Conservation (phyloP, 352 stramenopile species). For the Phytopythium ostracodes region DNA sequence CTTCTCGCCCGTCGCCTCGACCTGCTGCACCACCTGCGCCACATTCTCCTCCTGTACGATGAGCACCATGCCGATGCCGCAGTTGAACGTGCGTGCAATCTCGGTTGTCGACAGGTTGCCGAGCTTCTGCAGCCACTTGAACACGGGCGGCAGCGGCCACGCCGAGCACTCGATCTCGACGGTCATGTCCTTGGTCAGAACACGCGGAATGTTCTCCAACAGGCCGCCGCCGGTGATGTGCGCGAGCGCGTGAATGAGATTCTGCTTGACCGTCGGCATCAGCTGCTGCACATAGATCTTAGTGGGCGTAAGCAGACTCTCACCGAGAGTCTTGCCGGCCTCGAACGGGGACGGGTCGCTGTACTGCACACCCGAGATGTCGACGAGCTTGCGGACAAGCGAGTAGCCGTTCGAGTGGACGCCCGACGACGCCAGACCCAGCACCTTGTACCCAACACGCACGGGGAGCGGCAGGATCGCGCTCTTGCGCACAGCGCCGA, state of each 20-base stretch:
- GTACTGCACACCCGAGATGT: slow-evolving; percentile 86
- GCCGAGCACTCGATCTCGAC: slow-evolving; percentile 91
- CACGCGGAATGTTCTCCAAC: slow-evolving; percentile 97
- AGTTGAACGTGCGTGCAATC: slow-evolving; percentile 98
- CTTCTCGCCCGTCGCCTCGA: slow-evolving; percentile 85
- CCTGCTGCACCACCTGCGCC: slow-evolving; percentile 77
- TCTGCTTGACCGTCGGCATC: slow-evolving; percentile 72
- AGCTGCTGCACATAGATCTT: slow-evolving; percentile 97
- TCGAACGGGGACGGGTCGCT: slow-evolving; percentile 76
- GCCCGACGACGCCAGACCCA: slow-evolving; percentile 94
- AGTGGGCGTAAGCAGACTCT: slow-evolving; percentile 95
- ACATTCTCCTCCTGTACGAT: slow-evolving; percentile 91
- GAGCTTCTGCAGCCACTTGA: slow-evolving; percentile 96
- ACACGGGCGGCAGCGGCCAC: slow-evolving; percentile 93
- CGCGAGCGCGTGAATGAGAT: slow-evolving; percentile 90
- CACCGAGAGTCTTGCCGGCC: slow-evolving; percentile 85
- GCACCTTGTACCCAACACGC: slow-evolving; percentile 87
- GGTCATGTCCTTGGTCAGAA: slow-evolving; percentile 89
- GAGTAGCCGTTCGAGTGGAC: slow-evolving; percentile 99
- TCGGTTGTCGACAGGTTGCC: slow-evolving; percentile 92
- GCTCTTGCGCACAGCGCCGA: slow-evolving; percentile 92
- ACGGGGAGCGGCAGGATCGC: slow-evolving; percentile 88
- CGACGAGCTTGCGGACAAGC: slow-evolving; percentile 96
- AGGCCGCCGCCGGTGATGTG: slow-evolving; percentile 99
- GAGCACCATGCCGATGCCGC: slow-evolving; percentile 98